Percentiles rank a stretch among this genome's conserved stretches.
phyloP scores from a whole-genome alignment of 257 asterid genomes.

The Solanum megistacrolobum region DNA sequence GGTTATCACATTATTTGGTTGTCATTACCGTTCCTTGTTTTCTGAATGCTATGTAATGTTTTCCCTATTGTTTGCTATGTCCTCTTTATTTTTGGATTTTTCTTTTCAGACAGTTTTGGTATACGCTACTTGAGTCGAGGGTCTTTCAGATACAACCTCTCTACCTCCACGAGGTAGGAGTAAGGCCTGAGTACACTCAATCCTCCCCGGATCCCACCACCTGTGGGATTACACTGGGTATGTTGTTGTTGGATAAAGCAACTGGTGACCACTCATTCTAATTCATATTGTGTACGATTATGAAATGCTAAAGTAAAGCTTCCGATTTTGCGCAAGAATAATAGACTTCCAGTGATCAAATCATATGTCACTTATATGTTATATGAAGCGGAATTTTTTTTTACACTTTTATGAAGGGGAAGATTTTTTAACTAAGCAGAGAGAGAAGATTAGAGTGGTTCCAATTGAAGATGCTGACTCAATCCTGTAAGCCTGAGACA shows the following conservation, averaged over 20 bases:
- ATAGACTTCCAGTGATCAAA: neutral
- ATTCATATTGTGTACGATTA: neutral
- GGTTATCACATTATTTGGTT: neutral
- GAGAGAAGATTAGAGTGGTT: neutral
- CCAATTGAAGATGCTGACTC: neutral
- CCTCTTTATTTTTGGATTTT: neutral
- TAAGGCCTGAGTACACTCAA: too few relatives aligned
- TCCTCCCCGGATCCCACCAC: too few relatives aligned
- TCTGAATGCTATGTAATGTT: too few relatives aligned
- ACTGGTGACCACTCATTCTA: neutral
- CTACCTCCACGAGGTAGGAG: too few relatives aligned
- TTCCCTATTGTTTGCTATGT: neutral
- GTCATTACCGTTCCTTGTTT: too few relatives aligned
- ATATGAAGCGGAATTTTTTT: neutral
- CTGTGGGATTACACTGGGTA: neutral
- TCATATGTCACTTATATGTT: neutral
- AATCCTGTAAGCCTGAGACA: neutral
- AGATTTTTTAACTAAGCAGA: neutral
- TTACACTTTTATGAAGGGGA: neutral
- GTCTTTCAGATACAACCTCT: too few relatives aligned
- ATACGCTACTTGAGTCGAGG: too few relatives aligned
- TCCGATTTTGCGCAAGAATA: neutral
- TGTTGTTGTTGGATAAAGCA: neutral
- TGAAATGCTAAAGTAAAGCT: neutral
- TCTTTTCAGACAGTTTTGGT: neutral